Base-by-base conservation (phyloP, 164 flowering plant genomes). In the Umbellularia californica region DNA sequence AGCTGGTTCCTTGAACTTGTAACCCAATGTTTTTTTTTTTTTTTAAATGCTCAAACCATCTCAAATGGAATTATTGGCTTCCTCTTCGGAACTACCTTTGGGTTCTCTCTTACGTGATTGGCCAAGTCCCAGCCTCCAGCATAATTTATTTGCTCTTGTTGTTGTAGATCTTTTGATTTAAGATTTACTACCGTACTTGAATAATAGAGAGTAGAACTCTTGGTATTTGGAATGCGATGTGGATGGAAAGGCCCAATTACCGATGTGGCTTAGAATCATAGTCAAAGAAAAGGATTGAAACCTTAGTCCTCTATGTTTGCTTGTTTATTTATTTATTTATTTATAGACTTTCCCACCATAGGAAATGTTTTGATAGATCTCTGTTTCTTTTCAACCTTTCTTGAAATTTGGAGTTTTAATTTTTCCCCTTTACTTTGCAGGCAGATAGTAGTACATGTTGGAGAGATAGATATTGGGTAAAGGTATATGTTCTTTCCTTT, bases 391-490 rank as follows among this genome's bases (percentile, higher is more conserved):
- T 25, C 28, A 64, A 11, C 68, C 23, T 65, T 65, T 30, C 11
- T 13, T 19, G 20, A 19, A 67, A 33, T 6, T 67, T 28, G 13
- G 60, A 47, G 23, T 72, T 50, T 72, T 33, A n/a, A 27, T 65
- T 7, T 41, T 64, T 0, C 24, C 5, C 2, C 22, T 28, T 33
- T 55, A 47, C 75, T 68, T 80, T 82, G 77, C 87, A 95, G 99
- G 94, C 79, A 72, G 99, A 93, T 81, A 75, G 81, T 15, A 70
- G 79, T 76, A 30, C 82, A 33, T 23, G 73, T 70, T 93, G 82
- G 96, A 93, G 86, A 82, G 97, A 93, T 70, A 92, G 99, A 2
- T 95, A 93, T 76, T 95, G 99, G 99, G 92, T 95, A 65, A 95
- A 95, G 93, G 99, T 84, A 79, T 80, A 92, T 81, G 70, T 52